Evolutionary conservation across 805 yeast species (phyloP), one percentile per base, ranked within the genome.

Genomic region (Wickerhamomyces canadensis): DNA sequence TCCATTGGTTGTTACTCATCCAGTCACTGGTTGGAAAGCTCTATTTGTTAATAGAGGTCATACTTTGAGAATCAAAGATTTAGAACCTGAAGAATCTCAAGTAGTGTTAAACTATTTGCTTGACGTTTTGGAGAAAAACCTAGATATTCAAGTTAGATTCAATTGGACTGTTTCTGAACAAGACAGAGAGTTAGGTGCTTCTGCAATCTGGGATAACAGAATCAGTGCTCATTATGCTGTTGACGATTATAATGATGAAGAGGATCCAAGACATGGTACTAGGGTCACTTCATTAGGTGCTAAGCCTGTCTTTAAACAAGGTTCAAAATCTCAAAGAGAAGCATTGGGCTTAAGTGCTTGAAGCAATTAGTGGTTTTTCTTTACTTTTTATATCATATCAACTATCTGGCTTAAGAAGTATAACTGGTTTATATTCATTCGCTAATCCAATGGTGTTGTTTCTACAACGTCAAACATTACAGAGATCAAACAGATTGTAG

Each of bases 121-220:
- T 45, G 57, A 57, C 24, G 62, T 74, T 10, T 68, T 58, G 40
- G 77, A 70, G 49, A 68, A 63, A 49, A 69, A 70, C 53, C 65
- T 70, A 35, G 81, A 76, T 45, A 68, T 74, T 39, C 80, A 75
- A 56, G 75, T 72, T 14, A 62, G 80, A 46, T 68, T 69, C 61
- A 67, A 64, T 43, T 73, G 80, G 80, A 56, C 61, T 41, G 61
- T 67, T 33, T 52, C 69, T 13, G 61, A 38, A 61, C 35, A 37
- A 61, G 52, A 72, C 4, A n/a, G 27, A 4, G 22, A 15, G 9
- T 54, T 55, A 19, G 75, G 76, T 23, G 69, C 76, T 23, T 62
- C 76, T 30, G 81, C 78, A 12, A 51, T 76, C 27, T 76, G 83
- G 83, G 82, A 76, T 48, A 76, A 76, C 63, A 62, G 82, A 54